Conservation (phyloP, 164 flowering plant species). For the Aristolochia fimbriata region DNA sequence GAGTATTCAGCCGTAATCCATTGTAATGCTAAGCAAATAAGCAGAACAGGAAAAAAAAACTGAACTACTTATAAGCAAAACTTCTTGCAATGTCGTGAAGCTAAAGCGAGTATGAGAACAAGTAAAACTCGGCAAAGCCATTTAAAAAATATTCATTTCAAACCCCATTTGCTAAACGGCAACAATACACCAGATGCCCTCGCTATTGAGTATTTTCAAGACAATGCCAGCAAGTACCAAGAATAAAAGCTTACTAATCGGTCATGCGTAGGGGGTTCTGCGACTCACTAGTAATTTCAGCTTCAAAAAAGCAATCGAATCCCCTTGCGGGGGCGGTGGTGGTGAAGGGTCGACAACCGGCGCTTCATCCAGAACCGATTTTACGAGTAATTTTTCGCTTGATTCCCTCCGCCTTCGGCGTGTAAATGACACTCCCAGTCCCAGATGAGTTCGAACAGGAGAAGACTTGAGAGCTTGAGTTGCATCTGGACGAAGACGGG, state of each 20-base stretch:
- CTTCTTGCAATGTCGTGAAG: no score
- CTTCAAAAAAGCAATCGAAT: constrained; percentile 36
- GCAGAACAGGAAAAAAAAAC: no score
- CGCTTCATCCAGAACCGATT: constrained; percentile 7
- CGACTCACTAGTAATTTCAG: constrained; percentile 53
- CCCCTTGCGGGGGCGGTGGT: constrained; percentile 19
- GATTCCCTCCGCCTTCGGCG: constrained; percentile 2
- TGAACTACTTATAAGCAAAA: no score
- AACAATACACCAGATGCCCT: neutral
- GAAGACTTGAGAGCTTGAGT: neutral
- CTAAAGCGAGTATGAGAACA: no score
- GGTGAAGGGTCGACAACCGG: constrained; percentile 26
- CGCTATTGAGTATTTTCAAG: neutral
- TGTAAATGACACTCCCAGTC: neutral
- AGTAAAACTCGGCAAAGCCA: no score
- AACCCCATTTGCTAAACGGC: neutral
- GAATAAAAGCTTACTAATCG: neutral
- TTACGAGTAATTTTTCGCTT: constrained; percentile 8
- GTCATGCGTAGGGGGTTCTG: neutral
- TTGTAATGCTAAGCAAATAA: no score
- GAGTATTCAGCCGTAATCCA: no score
- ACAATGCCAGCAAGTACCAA: neutral
- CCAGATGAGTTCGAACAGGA: neutral
- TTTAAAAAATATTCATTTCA: no score
- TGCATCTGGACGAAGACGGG: neutral